Base-by-base conservation (phyloP, 78 protist species). In the Pigoraptor vietnamica region DNA sequence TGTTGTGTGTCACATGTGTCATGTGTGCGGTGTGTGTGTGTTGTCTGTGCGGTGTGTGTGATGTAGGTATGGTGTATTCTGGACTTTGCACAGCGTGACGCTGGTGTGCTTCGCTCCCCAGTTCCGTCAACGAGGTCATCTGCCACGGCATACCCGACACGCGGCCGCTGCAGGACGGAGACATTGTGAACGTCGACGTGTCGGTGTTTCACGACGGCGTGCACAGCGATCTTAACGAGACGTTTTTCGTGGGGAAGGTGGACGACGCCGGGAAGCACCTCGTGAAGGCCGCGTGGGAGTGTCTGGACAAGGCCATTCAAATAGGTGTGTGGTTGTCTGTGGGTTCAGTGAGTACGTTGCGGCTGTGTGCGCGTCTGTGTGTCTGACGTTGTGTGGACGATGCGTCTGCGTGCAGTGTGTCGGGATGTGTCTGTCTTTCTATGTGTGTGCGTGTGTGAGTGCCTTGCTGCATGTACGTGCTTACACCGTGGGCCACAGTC, bases 101-200 rank as follows among this genome's bases (percentile, higher is more conserved):
- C n/a, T n/a, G n/a, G n/a, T n/a, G n/a, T n/a, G n/a, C n/a, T n/a
- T n/a, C n/a, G n/a, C n/a, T 79, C 35, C 84, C 1, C 81, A 95
- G 94, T 19, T 94, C 97, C 9, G 91, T 98, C 67, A 98, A 98
- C 91, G 98, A 98, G 82, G 96, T 97, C 35, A 95, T 99, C 39
- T 98, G 99, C 91, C 99, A 99, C 95, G 99, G 99, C 89, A 99
- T 99, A 36, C 99, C 99, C 34, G 99, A 98, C 91, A 14, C 29
- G 10, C 40, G 93, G 38, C 92, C 91, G 38, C 90, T 98, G 48
- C 34, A 91, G 48, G 98, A 98, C 24, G 99, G 99, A 55, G 95
- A 97, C 88, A 96, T 99, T 32, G 93, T 98, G 83, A 98, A 99
- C 92, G 55, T 98, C 38, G 99, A 99, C 93, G 94, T 99, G 34